phyloP scores from a whole-genome alignment of 2,329 filamentous ascomycete species.

The Cordyceps javanica region DNA sequence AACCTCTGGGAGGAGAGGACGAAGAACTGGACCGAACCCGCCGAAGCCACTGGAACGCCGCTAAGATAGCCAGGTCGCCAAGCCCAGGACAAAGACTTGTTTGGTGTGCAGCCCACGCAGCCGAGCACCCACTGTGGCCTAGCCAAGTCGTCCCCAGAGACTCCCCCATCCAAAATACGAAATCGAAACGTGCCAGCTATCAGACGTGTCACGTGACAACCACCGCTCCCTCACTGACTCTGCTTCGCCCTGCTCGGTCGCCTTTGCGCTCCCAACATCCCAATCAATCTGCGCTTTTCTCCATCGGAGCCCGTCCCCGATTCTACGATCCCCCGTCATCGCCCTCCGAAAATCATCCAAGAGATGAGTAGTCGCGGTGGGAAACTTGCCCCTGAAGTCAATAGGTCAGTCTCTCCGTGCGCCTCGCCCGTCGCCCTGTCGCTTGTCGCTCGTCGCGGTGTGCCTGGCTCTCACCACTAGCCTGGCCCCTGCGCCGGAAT shows the following conservation, averaged over 20 bases:
- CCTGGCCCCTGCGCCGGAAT: background rate
- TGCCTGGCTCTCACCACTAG: background rate
- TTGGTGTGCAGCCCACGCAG: background rate
- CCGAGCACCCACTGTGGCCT: background rate
- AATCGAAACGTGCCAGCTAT: background rate
- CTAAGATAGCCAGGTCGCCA: no score
- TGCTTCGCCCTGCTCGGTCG: background rate
- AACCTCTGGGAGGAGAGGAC: background rate
- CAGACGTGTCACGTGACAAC: background rate
- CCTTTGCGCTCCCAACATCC: constrained; percentile 12
- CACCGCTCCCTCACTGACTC: background rate
- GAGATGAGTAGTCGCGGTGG: constrained; percentile 94
- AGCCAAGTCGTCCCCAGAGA: constrained; percentile 2
- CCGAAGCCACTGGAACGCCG: background rate
- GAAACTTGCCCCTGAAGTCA: constrained; percentile 99
- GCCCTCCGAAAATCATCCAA: constrained; percentile 40
- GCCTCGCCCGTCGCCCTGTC: background rate
- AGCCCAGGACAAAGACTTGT: background rate
- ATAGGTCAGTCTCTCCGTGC: constrained; percentile 58
- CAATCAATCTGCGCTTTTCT: constrained; percentile 9
- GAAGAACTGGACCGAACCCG: constrained; percentile 2
- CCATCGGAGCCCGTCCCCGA: constrained; percentile 10
- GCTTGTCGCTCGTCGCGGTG: background rate
- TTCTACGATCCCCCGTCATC: constrained; percentile 10
- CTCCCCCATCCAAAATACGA: background rate